Percentiles rank a stretch among this genome's conserved stretches.
These are phyloP conservation scores for Anisodus acutangulus DNA, from an alignment of 257 asterid genomes.

Conservation along the genomic window DNA sequence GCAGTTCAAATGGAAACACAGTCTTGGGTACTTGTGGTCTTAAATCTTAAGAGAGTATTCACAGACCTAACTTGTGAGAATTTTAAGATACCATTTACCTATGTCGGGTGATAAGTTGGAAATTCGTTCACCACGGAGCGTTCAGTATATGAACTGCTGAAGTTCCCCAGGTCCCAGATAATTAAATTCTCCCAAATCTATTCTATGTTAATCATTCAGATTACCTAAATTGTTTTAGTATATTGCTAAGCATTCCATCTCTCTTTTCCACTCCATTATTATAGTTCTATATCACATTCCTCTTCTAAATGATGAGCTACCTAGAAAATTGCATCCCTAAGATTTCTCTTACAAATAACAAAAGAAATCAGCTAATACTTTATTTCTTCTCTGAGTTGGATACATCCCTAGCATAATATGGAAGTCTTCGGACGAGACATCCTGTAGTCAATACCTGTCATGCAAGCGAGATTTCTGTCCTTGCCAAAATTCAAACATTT, in stretches of 20 bases:
- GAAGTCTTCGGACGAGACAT: constrained; percentile 3
- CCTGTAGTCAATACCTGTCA: constrained; percentile 45
- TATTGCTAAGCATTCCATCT: not conserved
- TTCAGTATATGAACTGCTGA: not conserved
- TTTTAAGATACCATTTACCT: not conserved
- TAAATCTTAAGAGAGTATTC: not conserved
- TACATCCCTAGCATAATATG: constrained; percentile 14
- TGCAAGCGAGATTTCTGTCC: constrained; percentile 58
- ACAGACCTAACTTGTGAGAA: not conserved
- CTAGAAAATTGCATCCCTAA: constrained; percentile 9
- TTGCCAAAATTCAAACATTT: constrained; percentile 57
- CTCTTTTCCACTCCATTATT: not conserved
- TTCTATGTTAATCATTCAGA: not conserved
- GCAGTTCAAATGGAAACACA: not conserved
- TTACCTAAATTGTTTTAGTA: not conserved
- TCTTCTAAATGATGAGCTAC: not conserved
- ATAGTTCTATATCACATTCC: not conserved
- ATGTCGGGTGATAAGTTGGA: not conserved
- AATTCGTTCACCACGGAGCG: not conserved
- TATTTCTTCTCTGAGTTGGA: constrained; percentile 4
- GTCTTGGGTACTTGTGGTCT: not conserved
- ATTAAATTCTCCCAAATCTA: not conserved
- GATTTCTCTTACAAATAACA: not conserved
- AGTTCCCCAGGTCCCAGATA: not conserved
- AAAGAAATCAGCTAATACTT: not conserved